phyloP scores from a whole-genome alignment of 1,284 basidiomycete genomes.

The Pascua sp. region DNA sequence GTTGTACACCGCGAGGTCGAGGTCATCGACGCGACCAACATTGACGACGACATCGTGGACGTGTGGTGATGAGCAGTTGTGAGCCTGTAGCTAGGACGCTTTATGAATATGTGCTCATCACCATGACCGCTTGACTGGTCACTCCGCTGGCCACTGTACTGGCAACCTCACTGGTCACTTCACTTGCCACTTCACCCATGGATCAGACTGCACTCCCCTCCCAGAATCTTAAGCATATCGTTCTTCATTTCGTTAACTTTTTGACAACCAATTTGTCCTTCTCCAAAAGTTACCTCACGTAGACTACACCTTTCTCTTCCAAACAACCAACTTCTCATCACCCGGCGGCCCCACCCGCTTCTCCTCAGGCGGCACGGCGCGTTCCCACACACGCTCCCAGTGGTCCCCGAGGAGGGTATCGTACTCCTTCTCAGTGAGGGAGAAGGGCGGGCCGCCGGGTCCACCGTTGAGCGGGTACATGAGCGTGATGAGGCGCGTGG shows the following conservation, averaged over 20 bases:
- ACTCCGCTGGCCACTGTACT: too few relatives aligned
- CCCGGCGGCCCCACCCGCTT: slow-evolving; percentile 15
- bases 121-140: too few relatives aligned
- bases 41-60: not conserved
- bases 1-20: too few relatives aligned
- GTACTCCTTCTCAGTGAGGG: slow-evolving; percentile 60
- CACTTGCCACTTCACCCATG: too few relatives aligned
- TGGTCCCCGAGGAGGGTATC: slow-evolving; percentile 55
- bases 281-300: not conserved
- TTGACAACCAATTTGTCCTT: not conserved
- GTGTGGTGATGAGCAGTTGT: not conserved
- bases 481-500: slow-evolving; percentile 57
- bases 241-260: not conserved
- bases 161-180: too few relatives aligned
- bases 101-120: too few relatives aligned
- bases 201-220: too few relatives aligned
- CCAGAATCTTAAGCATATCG: not conserved
- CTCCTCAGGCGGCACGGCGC: slow-evolving; percentile 56
- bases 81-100: too few relatives aligned
- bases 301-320: slow-evolving; percentile 14
- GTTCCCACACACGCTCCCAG: slow-evolving; percentile 53
- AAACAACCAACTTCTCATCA: slow-evolving; percentile 15
- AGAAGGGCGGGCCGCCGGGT: slow-evolving; percentile 61
- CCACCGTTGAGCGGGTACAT: slow-evolving; percentile 53
- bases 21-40: not conserved